Evolutionary conservation across 1,284 basidiomycete genomes (phyloP).

Genomic region (Pseudozyma thailandica): DNA sequence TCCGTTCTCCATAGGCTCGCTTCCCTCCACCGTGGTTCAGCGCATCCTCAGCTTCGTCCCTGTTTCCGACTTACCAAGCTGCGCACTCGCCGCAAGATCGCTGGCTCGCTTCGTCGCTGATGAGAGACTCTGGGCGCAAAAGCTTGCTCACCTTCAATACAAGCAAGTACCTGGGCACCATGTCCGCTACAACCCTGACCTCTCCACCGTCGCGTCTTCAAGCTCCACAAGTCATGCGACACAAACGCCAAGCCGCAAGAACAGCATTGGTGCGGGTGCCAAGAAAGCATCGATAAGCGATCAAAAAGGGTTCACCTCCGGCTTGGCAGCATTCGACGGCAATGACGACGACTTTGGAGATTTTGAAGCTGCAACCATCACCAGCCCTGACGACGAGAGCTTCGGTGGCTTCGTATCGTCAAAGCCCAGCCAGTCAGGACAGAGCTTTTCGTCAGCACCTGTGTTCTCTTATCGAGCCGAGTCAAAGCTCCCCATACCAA

Average conservation of each 20-base stretch:
- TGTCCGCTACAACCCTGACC: slow-evolving; percentile 35
- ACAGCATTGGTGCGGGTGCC: slow-evolving; percentile 7
- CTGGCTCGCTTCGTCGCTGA: slow-evolving; percentile 54
- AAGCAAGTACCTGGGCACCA: slow-evolving; percentile 36
- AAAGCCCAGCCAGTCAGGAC: slow-evolving; percentile 17
- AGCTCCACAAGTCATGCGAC: slow-evolving; percentile 1
- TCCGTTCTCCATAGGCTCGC: slow-evolving; percentile 38
- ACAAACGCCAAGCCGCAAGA: background rate
- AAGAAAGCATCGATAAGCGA: background rate
- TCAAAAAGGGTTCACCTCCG: background rate
- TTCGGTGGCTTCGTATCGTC: slow-evolving; percentile 75
- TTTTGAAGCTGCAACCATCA: slow-evolving; percentile 34
- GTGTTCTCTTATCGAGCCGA: slow-evolving; percentile 47
- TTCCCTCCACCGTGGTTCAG: slow-evolving; percentile 40
- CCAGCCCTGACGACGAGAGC: slow-evolving; percentile 37
- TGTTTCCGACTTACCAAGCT: slow-evolving; percentile 40
- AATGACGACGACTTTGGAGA: slow-evolving; percentile 84
- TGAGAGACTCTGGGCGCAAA: slow-evolving; percentile 52
- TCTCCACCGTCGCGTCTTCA: slow-evolving; percentile 26
- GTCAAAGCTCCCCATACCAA: slow-evolving; percentile 35
- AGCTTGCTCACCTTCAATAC: slow-evolving; percentile 43
- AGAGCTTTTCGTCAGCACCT: slow-evolving; percentile 38
- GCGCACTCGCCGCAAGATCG: slow-evolving; percentile 36
- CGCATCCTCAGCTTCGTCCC: slow-evolving; percentile 48
- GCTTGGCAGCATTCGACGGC: slow-evolving; percentile 12